phyloP scores from a whole-genome alignment of 164 flowering plant genomes.

The Magnolia changhungtana region DNA sequence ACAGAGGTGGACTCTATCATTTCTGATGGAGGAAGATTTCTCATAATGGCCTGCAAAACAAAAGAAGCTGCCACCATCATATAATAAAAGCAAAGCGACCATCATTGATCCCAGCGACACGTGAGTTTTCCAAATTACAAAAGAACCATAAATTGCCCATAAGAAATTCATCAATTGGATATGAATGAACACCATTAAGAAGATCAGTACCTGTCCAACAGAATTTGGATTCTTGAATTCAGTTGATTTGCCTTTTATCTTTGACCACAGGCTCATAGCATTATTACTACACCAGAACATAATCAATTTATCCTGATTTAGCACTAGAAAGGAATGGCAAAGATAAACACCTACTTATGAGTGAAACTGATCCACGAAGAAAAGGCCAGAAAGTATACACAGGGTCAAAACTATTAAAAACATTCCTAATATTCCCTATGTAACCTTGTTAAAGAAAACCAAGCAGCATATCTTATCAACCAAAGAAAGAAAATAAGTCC shows the following conservation, averaged over 20 bases:
- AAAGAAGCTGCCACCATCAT: not conserved
- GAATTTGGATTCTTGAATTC: slow-evolving; percentile 59
- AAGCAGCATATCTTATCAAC: not conserved
- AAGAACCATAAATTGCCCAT: not conserved
- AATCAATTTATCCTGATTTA: not conserved
- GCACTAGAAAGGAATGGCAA: not conserved
- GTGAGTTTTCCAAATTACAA: not conserved
- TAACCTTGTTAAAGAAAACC: not conserved
- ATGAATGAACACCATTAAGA: not conserved
- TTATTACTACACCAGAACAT: slow-evolving; percentile 58
- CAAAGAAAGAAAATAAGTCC: not conserved
- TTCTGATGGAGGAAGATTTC: slow-evolving; percentile 72
- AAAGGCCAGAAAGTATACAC: not conserved
- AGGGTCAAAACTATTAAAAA: not conserved
- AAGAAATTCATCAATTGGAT: not conserved
- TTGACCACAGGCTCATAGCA: slow-evolving; percentile 82
- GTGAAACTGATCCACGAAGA: not conserved
- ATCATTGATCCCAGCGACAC: not conserved
- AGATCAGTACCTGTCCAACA: slow-evolving; percentile 65
- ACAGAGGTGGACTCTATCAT: slow-evolving; percentile 76
- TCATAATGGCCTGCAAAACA: slow-evolving; percentile 58
- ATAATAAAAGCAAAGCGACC: not conserved
- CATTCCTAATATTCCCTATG: not conserved
- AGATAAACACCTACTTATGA: not conserved
- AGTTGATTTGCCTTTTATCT: slow-evolving; percentile 56